These are phyloP conservation scores for Fusarium chaquense DNA, from an alignment of 2,329 filamentous ascomycete genomes.

Conservation along the genomic window DNA sequence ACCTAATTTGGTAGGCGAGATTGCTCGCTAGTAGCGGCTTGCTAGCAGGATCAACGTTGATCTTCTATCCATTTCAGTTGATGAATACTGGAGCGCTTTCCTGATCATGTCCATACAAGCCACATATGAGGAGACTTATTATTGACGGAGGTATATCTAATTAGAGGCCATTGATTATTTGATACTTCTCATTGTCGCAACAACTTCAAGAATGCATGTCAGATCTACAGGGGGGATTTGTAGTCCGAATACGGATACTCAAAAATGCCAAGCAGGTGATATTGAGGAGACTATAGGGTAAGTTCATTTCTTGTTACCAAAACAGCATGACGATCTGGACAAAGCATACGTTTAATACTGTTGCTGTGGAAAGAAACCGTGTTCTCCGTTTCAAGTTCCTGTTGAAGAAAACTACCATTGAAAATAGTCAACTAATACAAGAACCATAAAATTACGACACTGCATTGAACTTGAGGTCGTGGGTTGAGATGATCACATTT, in stretches of 20 bases:
- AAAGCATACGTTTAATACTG: too few species aligned
- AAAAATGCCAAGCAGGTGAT: background rate
- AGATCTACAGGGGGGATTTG: background rate
- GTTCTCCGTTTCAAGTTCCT: background rate
- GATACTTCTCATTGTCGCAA: too few species aligned
- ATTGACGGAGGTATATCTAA: too few species aligned
- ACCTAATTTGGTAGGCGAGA: constrained; percentile 25
- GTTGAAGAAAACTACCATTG: too few species aligned
- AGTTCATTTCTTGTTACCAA: background rate
- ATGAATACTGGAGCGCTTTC: too few species aligned
- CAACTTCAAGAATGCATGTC: background rate
- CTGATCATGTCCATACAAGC: background rate
- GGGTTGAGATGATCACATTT: too few species aligned
- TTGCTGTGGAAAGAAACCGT: background rate
- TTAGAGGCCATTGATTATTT: too few species aligned
- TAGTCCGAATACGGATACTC: background rate
- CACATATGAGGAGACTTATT: rapidly evolving
- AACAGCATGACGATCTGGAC: background rate
- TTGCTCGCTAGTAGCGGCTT: constrained; percentile 5
- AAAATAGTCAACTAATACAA: background rate
- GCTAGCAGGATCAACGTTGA: background rate
- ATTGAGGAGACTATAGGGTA: background rate
- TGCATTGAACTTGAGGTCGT: too few species aligned
- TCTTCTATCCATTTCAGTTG: background rate
- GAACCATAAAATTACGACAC: background rate